phyloP scores from a whole-genome alignment of 148 eudicot species.

The Limonium bicolor region DNA sequence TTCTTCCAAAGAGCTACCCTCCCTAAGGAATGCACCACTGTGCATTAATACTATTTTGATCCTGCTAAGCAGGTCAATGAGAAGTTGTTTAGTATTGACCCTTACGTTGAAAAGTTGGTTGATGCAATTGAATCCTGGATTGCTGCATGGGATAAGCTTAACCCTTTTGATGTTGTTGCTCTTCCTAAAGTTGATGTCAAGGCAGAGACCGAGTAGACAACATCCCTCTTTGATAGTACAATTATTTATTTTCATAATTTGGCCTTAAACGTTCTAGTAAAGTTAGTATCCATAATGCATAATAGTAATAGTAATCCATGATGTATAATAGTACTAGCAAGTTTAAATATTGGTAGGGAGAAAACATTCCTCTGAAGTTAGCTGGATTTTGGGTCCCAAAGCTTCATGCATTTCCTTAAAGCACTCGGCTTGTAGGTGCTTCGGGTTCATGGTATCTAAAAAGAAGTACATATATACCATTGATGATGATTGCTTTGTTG shows the following conservation, averaged over 20 bases:
- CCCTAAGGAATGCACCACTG: conserved; percentile 44
- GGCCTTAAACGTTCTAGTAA: too few species aligned
- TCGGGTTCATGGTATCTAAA: too few species aligned
- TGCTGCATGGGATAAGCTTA: conserved; percentile 54
- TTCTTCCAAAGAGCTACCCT: conserved; percentile 41
- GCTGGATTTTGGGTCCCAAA: conserved; percentile 39
- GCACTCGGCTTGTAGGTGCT: conserved; percentile 60
- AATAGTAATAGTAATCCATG: too few species aligned
- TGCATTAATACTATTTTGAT: conserved; percentile 43
- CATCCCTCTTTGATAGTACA: too few species aligned
- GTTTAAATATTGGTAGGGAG: too few species aligned
- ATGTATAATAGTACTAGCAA: too few species aligned
- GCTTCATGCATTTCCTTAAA: conserved; percentile 54
- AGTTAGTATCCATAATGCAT: too few species aligned
- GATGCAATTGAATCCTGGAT: conserved; percentile 62
- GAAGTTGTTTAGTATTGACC: conserved; percentile 35
- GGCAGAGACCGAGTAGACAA: too few species aligned
- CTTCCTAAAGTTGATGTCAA: conserved; percentile 10
- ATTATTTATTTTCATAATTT: too few species aligned
- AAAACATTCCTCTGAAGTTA: too few species aligned
- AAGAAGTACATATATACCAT: conserved; percentile 57
- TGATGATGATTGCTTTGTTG: conserved; percentile 70
- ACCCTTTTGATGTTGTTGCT: conserved; percentile 18
- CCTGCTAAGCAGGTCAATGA: conserved; percentile 44
- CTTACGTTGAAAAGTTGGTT: conserved; percentile 42